These are phyloP conservation scores for Ceratocystis harringtonii DNA, from an alignment of 2,329 filamentous ascomycete species.

Conservation along the genomic window DNA sequence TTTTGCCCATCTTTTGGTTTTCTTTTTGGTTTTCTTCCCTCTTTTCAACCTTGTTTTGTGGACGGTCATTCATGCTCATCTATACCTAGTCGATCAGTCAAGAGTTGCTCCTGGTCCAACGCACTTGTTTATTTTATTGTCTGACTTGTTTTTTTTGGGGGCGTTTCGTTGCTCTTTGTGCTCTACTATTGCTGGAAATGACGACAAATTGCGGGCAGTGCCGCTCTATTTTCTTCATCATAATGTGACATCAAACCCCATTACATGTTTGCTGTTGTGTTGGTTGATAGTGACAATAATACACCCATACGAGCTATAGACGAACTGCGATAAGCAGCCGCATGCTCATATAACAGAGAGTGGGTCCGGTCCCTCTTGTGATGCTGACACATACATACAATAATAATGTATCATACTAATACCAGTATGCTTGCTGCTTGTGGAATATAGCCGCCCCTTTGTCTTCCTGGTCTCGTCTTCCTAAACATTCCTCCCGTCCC, in stretches of 20 bases:
- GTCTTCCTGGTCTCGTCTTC: background rate
- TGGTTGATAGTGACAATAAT: background rate
- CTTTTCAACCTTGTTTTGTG: background rate
- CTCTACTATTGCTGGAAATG: too few species aligned
- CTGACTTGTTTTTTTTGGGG: background rate
- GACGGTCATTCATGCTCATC: conserved; percentile 1
- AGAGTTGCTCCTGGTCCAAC: background rate
- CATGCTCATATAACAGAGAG: too few species aligned
- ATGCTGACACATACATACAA: too few species aligned
- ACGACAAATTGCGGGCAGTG: too few species aligned
- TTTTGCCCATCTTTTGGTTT: background rate
- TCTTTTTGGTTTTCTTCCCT: background rate
- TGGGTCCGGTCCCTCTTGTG: too few species aligned
- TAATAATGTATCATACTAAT: background rate
- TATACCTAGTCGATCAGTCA: conserved; percentile 1
- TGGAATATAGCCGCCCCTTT: background rate
- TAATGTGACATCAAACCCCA: background rate
- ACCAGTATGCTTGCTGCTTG: background rate
- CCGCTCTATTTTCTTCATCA: background rate
- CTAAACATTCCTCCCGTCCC: background rate
- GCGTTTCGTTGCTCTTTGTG: too few species aligned
- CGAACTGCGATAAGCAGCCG: too few species aligned
- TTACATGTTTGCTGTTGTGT: too few species aligned
- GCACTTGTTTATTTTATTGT: background rate
- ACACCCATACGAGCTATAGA: background rate